Evolutionary conservation across 306 rosid genomes (phyloP).

Genomic region (Medicago ruthenica): DNA sequence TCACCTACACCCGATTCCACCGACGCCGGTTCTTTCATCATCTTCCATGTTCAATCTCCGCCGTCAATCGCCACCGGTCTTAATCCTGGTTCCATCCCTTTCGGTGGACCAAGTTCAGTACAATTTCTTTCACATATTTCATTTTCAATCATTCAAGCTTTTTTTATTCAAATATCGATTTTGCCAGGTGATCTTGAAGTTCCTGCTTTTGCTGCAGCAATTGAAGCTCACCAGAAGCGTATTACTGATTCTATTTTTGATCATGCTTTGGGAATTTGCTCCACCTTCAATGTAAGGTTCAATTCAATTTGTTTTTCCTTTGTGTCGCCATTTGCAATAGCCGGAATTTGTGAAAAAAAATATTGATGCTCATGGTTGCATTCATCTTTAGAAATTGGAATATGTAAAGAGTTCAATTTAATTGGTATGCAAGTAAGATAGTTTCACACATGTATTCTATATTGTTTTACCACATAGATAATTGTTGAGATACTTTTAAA

Average conservation of each 20-base stretch:
- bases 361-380: neutral
- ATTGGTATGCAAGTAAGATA: neutral
- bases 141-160: no score
- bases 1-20: conserved; percentile 52
- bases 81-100: conserved; percentile 78
- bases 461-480: no score
- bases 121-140: neutral
- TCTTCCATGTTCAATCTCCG: conserved; percentile 82
- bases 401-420: neutral
- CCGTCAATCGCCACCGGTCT: conserved; percentile 80
- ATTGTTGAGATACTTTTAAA: neutral
- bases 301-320: neutral
- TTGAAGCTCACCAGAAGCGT: conserved; percentile 90
- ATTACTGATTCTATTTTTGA: conserved; percentile 69
- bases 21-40: conserved; percentile 44
- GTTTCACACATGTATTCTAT: neutral
- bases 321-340: neutral
- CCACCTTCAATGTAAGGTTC: conserved; percentile 51
- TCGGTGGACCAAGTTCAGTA: conserved; percentile 86
- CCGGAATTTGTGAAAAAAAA: neutral
- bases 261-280: conserved; percentile 73
- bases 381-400: neutral
- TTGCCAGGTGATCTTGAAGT: conserved; percentile 82
- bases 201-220: conserved; percentile 89
- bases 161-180: no score